phyloP scores from a whole-genome alignment of 768 basidiomycete genomes.

The Kwoniella newhampshirensis region DNA sequence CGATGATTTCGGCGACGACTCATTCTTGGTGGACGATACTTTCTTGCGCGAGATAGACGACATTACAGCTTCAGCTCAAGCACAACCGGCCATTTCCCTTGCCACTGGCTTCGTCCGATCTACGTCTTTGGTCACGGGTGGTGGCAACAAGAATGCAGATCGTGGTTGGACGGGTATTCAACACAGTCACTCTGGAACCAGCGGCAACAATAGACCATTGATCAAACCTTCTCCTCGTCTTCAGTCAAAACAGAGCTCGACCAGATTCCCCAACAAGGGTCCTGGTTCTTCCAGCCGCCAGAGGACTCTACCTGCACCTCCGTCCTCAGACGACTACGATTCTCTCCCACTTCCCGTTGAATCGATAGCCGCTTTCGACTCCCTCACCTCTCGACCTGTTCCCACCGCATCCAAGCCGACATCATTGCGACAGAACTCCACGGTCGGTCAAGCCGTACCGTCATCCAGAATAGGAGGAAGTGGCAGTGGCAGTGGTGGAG shows the following conservation, averaged over 20 bases:
- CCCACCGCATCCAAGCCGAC: neutral
- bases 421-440: constrained; percentile 5
- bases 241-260: neutral
- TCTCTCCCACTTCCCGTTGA: constrained; percentile 12
- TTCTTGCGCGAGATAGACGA: constrained; percentile 44
- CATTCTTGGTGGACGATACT: constrained; percentile 40
- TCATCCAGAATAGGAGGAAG: constrained; percentile 18
- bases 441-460: constrained; percentile 11
- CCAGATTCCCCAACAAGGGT: neutral
- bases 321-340: constrained; percentile 20
- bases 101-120: constrained; percentile 8
- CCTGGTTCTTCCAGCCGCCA: neutral
- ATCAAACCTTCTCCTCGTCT: neutral
- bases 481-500: neutral
- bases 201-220: neutral
- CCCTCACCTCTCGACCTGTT: neutral
- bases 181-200: constrained; percentile 14
- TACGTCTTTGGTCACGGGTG: constrained; percentile 2
- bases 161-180: constrained; percentile 30
- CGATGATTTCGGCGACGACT: constrained; percentile 43
- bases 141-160: neutral
- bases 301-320: constrained; percentile 2
- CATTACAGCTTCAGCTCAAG: constrained; percentile 29
- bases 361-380: constrained; percentile 14
- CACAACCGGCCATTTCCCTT: neutral